Percentiles rank a stretch among this genome's conserved stretches.
Conservation (phyloP, 768 basidiomycete genomes). For the Candolleomyces eurysporus region DNA sequence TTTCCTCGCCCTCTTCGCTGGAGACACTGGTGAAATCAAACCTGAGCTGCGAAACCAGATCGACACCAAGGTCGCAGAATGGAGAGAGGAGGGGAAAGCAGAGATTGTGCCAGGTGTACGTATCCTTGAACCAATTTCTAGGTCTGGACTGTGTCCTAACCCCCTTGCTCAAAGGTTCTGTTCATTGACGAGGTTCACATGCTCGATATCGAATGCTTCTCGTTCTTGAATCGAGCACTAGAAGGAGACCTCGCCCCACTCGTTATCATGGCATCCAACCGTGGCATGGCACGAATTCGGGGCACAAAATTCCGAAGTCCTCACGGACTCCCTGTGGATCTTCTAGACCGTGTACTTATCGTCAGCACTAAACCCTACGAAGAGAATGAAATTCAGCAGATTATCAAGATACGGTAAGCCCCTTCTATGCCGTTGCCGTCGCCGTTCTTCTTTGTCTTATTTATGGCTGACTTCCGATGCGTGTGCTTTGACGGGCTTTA, state of each 20-base stretch:
- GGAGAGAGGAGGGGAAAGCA: conserved; percentile 98
- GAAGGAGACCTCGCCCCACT: conserved; percentile 92
- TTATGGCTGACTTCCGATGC: background rate
- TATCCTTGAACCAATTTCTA: conserved; percentile 14
- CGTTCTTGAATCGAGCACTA: conserved; percentile 94
- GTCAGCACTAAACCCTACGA: conserved; percentile 89
- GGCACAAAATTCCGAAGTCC: conserved; percentile 94
- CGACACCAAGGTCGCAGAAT: conserved; percentile 94
- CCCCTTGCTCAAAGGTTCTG: conserved; percentile 60
- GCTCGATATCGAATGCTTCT: conserved; percentile 99
- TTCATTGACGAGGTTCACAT: conserved; percentile 99
- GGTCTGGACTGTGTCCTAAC: background rate
- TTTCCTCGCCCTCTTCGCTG: conserved; percentile 91
- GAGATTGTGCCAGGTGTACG: conserved; percentile 93
- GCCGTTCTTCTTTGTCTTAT: background rate
- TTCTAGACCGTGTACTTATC: conserved; percentile 93
- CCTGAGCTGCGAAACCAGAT: conserved; percentile 95
- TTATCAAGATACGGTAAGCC: conserved; percentile 84
- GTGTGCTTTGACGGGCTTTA: conserved; percentile 22
- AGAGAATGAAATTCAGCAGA: conserved; percentile 83
- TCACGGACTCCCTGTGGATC: conserved; percentile 91
- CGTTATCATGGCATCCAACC: conserved; percentile 98
- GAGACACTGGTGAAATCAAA: conserved; percentile 99
- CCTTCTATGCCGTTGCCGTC: background rate
- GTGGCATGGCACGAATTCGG: conserved; percentile 91